Conservation (phyloP, 2,329 filamentous ascomycete species). For the Nemania sp. region DNA sequence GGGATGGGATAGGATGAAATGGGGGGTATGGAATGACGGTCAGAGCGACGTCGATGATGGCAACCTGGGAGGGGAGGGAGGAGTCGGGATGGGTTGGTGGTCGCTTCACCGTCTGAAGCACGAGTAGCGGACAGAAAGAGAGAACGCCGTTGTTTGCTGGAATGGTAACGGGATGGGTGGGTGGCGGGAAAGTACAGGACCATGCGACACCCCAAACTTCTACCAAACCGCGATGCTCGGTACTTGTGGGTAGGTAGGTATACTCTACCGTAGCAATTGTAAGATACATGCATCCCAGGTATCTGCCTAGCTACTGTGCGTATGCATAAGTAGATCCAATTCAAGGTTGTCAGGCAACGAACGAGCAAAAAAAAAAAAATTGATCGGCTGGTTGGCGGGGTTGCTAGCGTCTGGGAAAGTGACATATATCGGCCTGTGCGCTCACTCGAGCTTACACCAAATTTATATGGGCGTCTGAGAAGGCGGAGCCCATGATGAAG, state of each 20-base stretch:
- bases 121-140: not conserved
- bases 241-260: too few species aligned
- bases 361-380: conserved; percentile 9
- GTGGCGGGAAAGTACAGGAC: conserved; percentile 14
- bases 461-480: conserved; percentile 3
- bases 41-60: conserved; percentile 30
- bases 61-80: conserved; percentile 26
- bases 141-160: conserved; percentile 19
- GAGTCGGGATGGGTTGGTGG: conserved; percentile 11
- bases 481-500: conserved; percentile 3
- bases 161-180: conserved; percentile 24
- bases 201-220: conserved; percentile 10
- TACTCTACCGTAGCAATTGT: too few species aligned
- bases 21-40: conserved; percentile 24
- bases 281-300: too few species aligned
- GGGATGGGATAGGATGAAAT: not conserved
- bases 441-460: not conserved
- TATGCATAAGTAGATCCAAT: too few species aligned
- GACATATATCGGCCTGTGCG: conserved; percentile 15
- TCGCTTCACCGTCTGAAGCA: conserved; percentile 20
- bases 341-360: conserved; percentile 16
- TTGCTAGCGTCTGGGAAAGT: conserved; percentile 11
- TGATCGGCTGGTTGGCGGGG: conserved; percentile 20
- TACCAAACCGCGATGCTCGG: too few species aligned
- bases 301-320: not conserved